Base-by-base conservation (phyloP, 345 rosid species). In the Populus simonii region DNA sequence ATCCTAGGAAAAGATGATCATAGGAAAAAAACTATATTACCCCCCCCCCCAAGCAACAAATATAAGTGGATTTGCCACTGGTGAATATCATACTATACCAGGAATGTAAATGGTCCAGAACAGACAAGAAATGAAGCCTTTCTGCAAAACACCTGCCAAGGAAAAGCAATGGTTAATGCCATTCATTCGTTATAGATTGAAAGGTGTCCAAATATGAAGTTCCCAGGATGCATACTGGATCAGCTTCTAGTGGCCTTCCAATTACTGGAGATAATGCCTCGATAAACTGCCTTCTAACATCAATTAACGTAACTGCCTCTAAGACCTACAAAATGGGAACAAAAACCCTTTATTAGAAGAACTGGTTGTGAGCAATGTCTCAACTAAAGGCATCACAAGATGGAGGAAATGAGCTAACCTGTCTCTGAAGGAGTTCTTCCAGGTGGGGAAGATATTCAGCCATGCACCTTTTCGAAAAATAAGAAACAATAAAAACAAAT, bases 371-470 rank as follows among this genome's bases (percentile, higher is more conserved):
- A 13, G 68, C 71, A 70, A 72, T 49, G 65, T 29, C 76, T 15
- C 41, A 75, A 76, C 57, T 45, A 41, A 78, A 78, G 63, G 17
- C 23, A 69, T 74, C 33, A 70, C 43, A 59, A 49, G 49, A 61
- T 11, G 27, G 74, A 53, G 71, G 55, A 38, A 49, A 45, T 17
- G 1, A 85, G 82, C 89, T 66, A 20, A 93, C 98, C 92, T 89
- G 98, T 83, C 90, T 90, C 84, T 85, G 89, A 78, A 96, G 90
- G 36, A 87, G 84, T 85, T 92, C 93, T 85, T 96, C 99, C 7
- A 93, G 92, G 85, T 89, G 91, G 15, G 99, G 99, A 83, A 96
- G 98, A 89, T 93, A 96, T 85, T 96, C 99, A 71, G 99, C 99
- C 92, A 96, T 86, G 84, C 98, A 96, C 98, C 99, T 96, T 80